These are phyloP conservation scores for Senna tora DNA, from an alignment of 306 rosid genomes.

Conservation along the genomic window DNA sequence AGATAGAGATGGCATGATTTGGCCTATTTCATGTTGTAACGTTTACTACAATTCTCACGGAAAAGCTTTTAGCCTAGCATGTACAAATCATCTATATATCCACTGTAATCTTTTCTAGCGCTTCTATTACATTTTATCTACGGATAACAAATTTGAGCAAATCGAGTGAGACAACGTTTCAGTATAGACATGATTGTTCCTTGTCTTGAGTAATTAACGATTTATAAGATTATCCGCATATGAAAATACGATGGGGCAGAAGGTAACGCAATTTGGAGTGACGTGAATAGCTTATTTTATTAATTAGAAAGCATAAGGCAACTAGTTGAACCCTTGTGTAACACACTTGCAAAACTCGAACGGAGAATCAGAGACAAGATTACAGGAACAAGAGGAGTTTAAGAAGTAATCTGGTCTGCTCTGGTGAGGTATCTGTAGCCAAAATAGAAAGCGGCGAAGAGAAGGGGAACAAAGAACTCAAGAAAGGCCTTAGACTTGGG, in stretches of 20 bases:
- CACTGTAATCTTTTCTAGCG: neutral
- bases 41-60: conserved; percentile 8
- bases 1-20: conserved; percentile 28
- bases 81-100: conserved; percentile 3
- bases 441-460: conserved; percentile 52
- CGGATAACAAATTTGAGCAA: neutral
- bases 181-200: neutral
- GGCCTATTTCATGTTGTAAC: conserved; percentile 34
- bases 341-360: neutral
- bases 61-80: conserved; percentile 29
- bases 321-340: neutral
- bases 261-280: neutral
- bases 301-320: neutral
- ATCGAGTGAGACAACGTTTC: neutral
- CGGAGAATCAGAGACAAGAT: neutral
- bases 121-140: neutral
- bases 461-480: conserved; percentile 51
- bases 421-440: conserved; percentile 45
- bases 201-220: neutral
- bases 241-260: neutral
- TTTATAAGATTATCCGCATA: neutral
- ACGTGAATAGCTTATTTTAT: neutral
- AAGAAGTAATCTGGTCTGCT: conserved; percentile 11
- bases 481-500: conserved; percentile 33
- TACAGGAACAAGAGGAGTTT: neutral